phyloP scores from a whole-genome alignment of 441 rosid species.

The Arabidopsis lyrata region DNA sequence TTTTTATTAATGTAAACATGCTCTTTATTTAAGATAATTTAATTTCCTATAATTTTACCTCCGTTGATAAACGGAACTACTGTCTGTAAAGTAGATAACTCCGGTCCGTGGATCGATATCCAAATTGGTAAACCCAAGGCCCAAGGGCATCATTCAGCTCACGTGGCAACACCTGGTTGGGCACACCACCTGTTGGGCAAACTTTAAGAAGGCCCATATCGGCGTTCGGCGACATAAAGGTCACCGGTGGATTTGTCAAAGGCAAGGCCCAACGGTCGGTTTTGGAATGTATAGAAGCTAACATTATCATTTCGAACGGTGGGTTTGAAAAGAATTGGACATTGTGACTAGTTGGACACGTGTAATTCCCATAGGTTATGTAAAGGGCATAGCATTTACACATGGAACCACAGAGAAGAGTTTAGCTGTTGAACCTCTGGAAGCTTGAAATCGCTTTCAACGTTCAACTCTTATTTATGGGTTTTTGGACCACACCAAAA shows the following conservation, averaged over 20 bases:
- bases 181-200: conserved; percentile 55
- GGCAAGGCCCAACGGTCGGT: conserved; percentile 62
- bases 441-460: conserved; percentile 27
- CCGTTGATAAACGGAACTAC: conserved; percentile 53
- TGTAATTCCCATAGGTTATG: conserved; percentile 17
- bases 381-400: conserved; percentile 37
- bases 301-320: conserved; percentile 41
- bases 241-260: conserved; percentile 47
- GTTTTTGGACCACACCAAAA: background rate
- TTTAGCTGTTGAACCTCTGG: conserved; percentile 25
- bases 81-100: conserved; percentile 59
- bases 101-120: conserved; percentile 53
- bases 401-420: conserved; percentile 35
- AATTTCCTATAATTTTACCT: conserved; percentile 44
- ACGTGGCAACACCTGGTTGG: conserved; percentile 8
- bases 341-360: conserved; percentile 27
- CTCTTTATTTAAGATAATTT: background rate
- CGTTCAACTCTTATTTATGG: conserved; percentile 19
- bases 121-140: conserved; percentile 58
- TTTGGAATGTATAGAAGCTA: conserved; percentile 29
- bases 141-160: conserved; percentile 34
- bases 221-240: conserved; percentile 65
- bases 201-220: conserved; percentile 64
- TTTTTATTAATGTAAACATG: too few relatives aligned
- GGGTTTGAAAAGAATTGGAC: conserved; percentile 26